These are phyloP conservation scores for Ophiostoma fasciatum DNA, from an alignment of 2,329 filamentous ascomycete genomes.

Conservation along the genomic window DNA sequence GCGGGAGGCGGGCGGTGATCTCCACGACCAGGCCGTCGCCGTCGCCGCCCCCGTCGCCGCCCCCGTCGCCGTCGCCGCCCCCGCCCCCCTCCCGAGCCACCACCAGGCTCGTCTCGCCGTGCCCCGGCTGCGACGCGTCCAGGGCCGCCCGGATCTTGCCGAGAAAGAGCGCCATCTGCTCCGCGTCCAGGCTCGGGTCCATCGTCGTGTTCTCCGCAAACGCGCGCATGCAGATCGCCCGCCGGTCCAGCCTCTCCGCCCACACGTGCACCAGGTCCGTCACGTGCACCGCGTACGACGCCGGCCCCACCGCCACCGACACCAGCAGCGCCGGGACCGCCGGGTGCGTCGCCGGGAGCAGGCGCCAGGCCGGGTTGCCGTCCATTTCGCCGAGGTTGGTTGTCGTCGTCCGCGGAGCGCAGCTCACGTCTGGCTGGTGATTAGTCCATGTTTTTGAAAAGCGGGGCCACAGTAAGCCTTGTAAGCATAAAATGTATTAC, in stretches of 20 bases:
- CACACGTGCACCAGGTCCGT: conserved; percentile 65
- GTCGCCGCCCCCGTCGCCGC: not conserved
- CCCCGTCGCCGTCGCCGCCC: not conserved
- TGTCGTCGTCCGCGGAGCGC: too few species aligned
- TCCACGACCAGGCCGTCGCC: conserved; percentile 33
- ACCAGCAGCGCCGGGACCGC: conserved; percentile 47
- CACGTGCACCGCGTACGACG: conserved; percentile 48
- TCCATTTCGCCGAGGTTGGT: not conserved
- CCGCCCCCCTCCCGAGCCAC: conserved; percentile 12
- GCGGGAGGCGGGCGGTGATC: conserved; percentile 44
- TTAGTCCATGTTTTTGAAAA: too few species aligned
- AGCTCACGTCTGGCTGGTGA: too few species aligned
- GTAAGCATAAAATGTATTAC: too few species aligned
- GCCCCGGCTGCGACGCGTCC: conserved; percentile 27
- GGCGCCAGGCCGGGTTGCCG: conserved; percentile 27
- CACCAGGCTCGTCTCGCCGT: conserved; percentile 16
- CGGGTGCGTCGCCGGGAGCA: conserved; percentile 28
- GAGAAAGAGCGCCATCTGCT: conserved; percentile 54
- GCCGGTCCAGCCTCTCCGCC: conserved; percentile 47
- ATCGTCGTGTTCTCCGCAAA: conserved; percentile 52
- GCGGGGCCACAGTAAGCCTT: too few species aligned
- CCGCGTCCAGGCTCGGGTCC: conserved; percentile 53
- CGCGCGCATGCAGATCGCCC: conserved; percentile 48
- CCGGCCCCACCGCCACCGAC: conserved; percentile 36
- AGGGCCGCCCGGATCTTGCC: conserved; percentile 42